Base-by-base conservation (phyloP, 192 early-diverging fungal species). In the Coemansia sp. region DNA sequence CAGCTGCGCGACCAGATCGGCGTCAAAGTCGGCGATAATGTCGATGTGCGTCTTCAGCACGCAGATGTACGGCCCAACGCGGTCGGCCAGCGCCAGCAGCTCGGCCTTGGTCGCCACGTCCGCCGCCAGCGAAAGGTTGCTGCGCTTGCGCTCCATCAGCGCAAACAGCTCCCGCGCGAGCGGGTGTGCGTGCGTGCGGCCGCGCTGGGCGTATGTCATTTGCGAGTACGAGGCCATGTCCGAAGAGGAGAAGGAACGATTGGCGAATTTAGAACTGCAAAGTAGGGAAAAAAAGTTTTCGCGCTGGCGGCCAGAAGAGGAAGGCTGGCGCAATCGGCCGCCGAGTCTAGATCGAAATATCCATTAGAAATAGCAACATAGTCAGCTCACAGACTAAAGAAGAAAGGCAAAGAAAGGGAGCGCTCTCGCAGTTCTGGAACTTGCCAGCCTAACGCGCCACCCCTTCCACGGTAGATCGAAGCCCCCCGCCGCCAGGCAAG, bases 41-140 rank as follows among this genome's bases (percentile, higher is more conserved):
- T 99, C 96, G 50, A 95, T 88, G 60, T 99, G 96, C 0, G 96
- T 99, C 88, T 99, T 99, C 41, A 99, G 79, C 19, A 92, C 77
- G 73, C 94, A 97, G 62, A 99, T 91, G 71, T 87, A 94, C 2
- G 95, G 97, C 6, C 97, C 97, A 25, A 90, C 85, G 30, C 81
- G 69, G 71, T 94, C 90, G 19, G 94, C 92, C 40, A 99, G 69
- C 8, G 80, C 81, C 45, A 99, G 80, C 22, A 99, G 82, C 62
- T 94, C 93, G 19, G 78, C 78, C 78, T 94, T 94, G 10, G 85
- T 83, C 32, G 85, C 88, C 21, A 98, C 86, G 73, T 99, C 96
- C 55, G 87, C 92, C 8, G 93, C 88, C 26, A 96, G 78, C 9
- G 86, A 91, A 15, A 99, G 78, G 74, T 97, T 97, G 17, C 87